Base-by-base conservation (phyloP, 257 asterid genomes). In the Plantago ovata region DNA sequence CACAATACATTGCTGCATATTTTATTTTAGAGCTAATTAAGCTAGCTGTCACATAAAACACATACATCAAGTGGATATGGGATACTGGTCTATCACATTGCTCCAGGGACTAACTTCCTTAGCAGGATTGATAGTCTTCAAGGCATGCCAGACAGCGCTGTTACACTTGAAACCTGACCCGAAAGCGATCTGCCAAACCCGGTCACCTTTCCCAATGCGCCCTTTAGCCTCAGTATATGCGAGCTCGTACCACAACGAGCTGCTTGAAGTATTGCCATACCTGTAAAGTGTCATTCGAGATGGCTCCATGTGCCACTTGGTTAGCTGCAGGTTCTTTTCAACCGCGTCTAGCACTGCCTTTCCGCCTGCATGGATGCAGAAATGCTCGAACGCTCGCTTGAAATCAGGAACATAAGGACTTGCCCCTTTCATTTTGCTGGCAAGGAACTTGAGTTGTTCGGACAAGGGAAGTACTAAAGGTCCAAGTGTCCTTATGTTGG, bases 171-270 rank as follows among this genome's bases (percentile, higher is more conserved):
- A 77, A 44, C 83, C 83, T 11, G 80, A 77, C 20, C 80, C 83
- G 44, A 77, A 77, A 5, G 80, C 83, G 3, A 77, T 67, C 55
- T 77, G 80, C 83, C 83, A 73, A 13, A 75, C 69, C 20, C 80
- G 72, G 24, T 77, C 56, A 3, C 80, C 80, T 54, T 77, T 71
- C 36, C 38, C 58, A 47, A 77, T 61, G 56, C 77, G 68, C 48
- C 84, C 84, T 45, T 78, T 78, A 1, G 81, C 81, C 71, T 78
- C 84, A 7, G 80, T 53, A 21, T 77, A 77, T 1, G 83, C 83
- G 19, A 77, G 42, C 21, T 57, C 67, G 22, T 78, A 78, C 84
- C 84, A 78, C 47, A 78, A 43, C 3, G 84, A 78, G 13, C 84
- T 72, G 14, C 84, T 78, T 1, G 84, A 78, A 32, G 84, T 78